phyloP scores from a whole-genome alignment of 768 basidiomycete species.

The Boletellus emodensis region DNA sequence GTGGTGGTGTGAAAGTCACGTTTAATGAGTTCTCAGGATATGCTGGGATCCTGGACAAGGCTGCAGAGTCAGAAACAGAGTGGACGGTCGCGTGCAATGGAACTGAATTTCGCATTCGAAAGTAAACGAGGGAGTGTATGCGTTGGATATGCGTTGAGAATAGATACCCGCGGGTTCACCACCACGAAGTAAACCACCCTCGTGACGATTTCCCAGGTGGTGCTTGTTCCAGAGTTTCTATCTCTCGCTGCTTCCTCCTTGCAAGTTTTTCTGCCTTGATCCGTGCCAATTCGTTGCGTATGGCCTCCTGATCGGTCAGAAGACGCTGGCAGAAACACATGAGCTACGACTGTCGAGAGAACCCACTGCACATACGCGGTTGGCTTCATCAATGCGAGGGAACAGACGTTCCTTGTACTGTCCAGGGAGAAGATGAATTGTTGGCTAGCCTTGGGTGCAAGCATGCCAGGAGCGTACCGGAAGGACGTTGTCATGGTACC shows the following conservation, averaged over 20 bases:
- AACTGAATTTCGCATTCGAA: conserved; percentile 19
- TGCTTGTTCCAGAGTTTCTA: conserved; percentile 26
- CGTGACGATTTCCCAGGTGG: conserved; percentile 18
- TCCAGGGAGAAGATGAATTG: neutral
- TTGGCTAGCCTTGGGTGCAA: neutral
- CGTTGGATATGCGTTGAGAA: neutral
- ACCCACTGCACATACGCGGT: conserved; percentile 38
- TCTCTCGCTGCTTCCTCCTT: conserved; percentile 42
- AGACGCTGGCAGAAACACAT: conserved; percentile 40
- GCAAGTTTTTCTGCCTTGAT: conserved; percentile 61
- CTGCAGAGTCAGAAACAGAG: conserved; percentile 24
- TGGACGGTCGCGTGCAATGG: conserved; percentile 32
- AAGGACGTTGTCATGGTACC: conserved; percentile 75
- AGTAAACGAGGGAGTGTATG: conserved; percentile 1
- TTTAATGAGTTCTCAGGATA: conserved; percentile 51
- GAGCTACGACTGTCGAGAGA: conserved; percentile 3
- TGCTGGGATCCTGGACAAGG: conserved; percentile 35
- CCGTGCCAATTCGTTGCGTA: conserved; percentile 67
- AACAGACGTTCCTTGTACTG: conserved; percentile 75
- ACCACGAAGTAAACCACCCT: conserved; percentile 28
- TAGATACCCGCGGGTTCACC: conserved; percentile 9
- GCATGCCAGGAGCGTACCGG: conserved; percentile 46
- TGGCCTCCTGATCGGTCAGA: conserved; percentile 60
- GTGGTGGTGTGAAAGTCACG: conserved; percentile 61
- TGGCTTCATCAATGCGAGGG: conserved; percentile 54